Evolutionary conservation across 2,329 filamentous ascomycete species (phyloP).

Genomic region (Metarhizium guizhouense): DNA sequence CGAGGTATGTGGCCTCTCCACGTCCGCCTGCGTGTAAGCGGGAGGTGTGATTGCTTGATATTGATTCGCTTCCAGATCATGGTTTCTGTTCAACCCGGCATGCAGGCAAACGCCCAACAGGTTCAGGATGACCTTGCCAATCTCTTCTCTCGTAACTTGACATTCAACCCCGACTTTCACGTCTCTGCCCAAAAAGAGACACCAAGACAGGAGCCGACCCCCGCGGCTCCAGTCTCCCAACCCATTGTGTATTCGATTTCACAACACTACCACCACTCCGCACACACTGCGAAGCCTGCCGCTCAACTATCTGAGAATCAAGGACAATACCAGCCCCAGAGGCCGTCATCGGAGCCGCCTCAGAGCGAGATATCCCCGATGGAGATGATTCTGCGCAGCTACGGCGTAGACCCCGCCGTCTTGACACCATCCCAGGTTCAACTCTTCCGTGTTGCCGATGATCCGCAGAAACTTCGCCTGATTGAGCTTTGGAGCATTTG

Average conservation of each 20-base stretch:
- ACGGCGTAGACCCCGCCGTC: constrained; percentile 60
- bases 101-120: constrained; percentile 34
- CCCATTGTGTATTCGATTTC: constrained; percentile 64
- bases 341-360: constrained; percentile 42
- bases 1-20: background rate
- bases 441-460: constrained; percentile 68
- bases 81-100: constrained; percentile 22
- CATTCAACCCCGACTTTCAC: constrained; percentile 39
- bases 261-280: constrained; percentile 76
- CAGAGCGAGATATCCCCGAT: constrained; percentile 39
- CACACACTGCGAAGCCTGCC: constrained; percentile 42
- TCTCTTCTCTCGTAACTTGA: constrained; percentile 71
- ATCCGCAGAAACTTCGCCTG: constrained; percentile 62
- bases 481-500: constrained; percentile 81
- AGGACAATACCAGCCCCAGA: constrained; percentile 26
- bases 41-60: background rate
- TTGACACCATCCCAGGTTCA: constrained; percentile 68
- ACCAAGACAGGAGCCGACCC: constrained; percentile 19
- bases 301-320: constrained; percentile 17
- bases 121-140: constrained; percentile 74
- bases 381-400: constrained; percentile 50
- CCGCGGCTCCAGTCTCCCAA: constrained; percentile 17
- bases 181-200: constrained; percentile 14
- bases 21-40: background rate
- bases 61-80: constrained; percentile 17